Base-by-base conservation (phyloP, 2,329 filamentous ascomycete species). In the Achaetomium macrosporum region DNA sequence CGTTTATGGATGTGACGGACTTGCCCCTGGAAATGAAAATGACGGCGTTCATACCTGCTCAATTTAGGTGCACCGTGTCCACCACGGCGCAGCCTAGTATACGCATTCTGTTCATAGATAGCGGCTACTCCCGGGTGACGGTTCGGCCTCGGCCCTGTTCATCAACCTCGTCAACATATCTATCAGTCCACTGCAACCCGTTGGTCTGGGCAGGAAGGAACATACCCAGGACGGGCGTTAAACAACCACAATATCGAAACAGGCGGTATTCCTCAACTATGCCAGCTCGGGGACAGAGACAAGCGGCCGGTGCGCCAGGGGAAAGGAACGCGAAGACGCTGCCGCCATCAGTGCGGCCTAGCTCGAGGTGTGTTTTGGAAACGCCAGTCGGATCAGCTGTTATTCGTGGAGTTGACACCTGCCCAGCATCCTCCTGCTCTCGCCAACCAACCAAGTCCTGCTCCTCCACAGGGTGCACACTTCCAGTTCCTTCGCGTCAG, bases 401-500 rank as follows among this genome's bases (percentile, higher is more conserved):
- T n/a, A n/a, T 13, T 37, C 7, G 8, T n/a, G 3, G 35, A 7
- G 7, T 25, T 55, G 35, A 55, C 31, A 20, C 2, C n/a, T 13
- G 2, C 2, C 35, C 54, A 95, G 89, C 60, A 83, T 97, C 43
- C 74, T 97, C 33, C 78, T 97, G 13, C 75, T 99, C 44, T 96
- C 93, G 0, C 87, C 90, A 0, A 76, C 79, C 47, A 96, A 97
- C 68, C 84, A 96, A 67, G 82, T 97, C 43, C 79, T 99, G 1
- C 82, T 97, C 16, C 82, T 97, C 9, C 90, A 90, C 68, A 85
- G 93, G 57, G 89, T 95, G 2, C 79, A 85, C 59, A 90, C 86
- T 1, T 93, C 89, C 0, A 83, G 81, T 1, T 87, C 90, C 2
- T 97, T 96, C 65, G 82, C 92, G 4, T 92, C 89, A 0, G 93